Base-by-base conservation (phyloP, 1,284 basidiomycete genomes). In the Mycena sp. region DNA sequence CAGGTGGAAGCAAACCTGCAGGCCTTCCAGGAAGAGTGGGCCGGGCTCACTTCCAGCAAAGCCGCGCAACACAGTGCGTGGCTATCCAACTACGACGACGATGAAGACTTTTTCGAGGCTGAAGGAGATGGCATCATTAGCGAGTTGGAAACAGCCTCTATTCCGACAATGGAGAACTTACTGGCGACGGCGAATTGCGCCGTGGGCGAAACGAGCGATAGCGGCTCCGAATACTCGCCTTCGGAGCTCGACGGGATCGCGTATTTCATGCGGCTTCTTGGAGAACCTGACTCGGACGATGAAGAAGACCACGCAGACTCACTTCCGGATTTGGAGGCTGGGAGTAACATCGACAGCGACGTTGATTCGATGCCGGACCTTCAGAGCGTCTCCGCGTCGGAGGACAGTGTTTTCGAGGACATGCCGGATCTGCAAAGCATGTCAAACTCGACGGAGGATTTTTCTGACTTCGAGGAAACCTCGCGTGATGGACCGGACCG, bases 1-100 rank as follows among this genome's bases (percentile, higher is more conserved):
- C 54, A 57, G 53, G 60, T 32, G 0, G 54, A 62, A 5, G 1
- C 30, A 3, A 56, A 57, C 48, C 38, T 62, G 40, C n/a, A n/a
- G 41, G 9, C 0, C 6, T 57, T 49, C 45, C 1, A 29, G n/a
- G 32, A 35, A 0, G 60, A 50, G 40, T 51, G 10, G 5, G 43
- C 0, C 4, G 25, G 44, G 19, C 21, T 12, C 19, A 19, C 0
- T n/a, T n/a, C n/a, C n/a, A n/a, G n/a, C n/a, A n/a, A n/a, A n/a
- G 29, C 29, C 30, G 28, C 48, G 32, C 32, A 59, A 16, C 11
- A 3, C 3, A 45, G 38, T n/a, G 57, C 46, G n/a, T 60, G 50
- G 58, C 50, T 60, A 19, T 60, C 58, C 6, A 50, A 61, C 21
- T 43, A 57, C 23, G 61, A 63, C 46, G 55, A 62, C 30, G 46